Percentiles rank a stretch among this genome's conserved stretches.
phyloP scores from a whole-genome alignment of 2,329 filamentous ascomycete genomes.

The Xylariaceae sp. region DNA sequence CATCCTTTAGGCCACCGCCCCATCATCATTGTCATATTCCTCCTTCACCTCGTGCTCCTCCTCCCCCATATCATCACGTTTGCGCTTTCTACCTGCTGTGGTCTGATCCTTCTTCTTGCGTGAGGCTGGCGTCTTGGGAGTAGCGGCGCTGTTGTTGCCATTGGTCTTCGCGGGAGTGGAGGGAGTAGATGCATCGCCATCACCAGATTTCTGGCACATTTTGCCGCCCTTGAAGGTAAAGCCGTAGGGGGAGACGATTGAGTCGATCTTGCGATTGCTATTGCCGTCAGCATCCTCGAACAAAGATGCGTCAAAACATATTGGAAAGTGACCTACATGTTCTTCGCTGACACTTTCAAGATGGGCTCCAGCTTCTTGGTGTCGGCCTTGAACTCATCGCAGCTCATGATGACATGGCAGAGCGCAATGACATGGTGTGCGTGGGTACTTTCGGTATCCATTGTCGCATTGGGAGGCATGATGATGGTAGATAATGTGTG shows the following conservation, averaged over 20 bases:
- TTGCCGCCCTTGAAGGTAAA: constrained; percentile 11
- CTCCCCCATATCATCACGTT: too few species aligned
- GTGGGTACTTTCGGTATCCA: not conserved
- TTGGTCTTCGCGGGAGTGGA: too few species aligned
- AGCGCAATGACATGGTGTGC: not conserved
- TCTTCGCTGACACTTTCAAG: constrained; percentile 4
- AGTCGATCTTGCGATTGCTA: constrained; percentile 9
- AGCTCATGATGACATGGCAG: constrained; percentile 10
- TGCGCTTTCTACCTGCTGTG: too few species aligned
- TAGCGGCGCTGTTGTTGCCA: too few species aligned
- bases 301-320: not conserved
- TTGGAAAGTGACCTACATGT: constrained; percentile 4
- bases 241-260: constrained; percentile 5
- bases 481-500: not conserved
- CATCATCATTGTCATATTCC: too few species aligned
- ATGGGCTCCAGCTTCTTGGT: not conserved
- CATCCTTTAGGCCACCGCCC: too few species aligned
- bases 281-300: not conserved
- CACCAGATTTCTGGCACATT: constrained; percentile 2
- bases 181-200: not conserved
- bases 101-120: too few species aligned
- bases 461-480: constrained; percentile 1
- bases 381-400: constrained; percentile 2
- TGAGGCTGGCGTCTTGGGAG: too few species aligned
- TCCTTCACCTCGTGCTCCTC: too few species aligned